Percentiles rank a stretch among this genome's conserved stretches.
phyloP scores from a whole-genome alignment of 1,284 basidiomycete genomes.

The Sphaerobolus stellatus region DNA sequence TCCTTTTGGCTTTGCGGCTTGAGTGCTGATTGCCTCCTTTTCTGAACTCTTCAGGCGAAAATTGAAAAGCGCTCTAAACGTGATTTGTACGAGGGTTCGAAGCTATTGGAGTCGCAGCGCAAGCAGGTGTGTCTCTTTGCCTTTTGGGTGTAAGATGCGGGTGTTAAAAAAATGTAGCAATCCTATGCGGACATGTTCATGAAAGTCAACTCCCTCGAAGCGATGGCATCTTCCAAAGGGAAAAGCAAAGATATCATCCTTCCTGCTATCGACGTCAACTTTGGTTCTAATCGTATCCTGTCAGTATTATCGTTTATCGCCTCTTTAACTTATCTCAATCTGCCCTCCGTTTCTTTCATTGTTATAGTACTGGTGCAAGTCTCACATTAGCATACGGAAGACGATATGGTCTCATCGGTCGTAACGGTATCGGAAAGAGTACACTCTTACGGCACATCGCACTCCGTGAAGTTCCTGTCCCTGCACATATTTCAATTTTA shows the following conservation, averaged over 20 bases:
- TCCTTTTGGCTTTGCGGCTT: neutral
- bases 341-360: conserved; percentile 5
- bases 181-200: conserved; percentile 98
- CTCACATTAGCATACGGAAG: conserved; percentile 88
- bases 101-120: conserved; percentile 88
- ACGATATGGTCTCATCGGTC: conserved; percentile 83
- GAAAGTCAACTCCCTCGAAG: conserved; percentile 96
- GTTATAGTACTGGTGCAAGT: conserved; percentile 69
- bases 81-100: conserved; percentile 94
- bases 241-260: conserved; percentile 98
- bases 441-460: conserved; percentile 96
- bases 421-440: conserved; percentile 96
- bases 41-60: conserved; percentile 74
- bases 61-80: conserved; percentile 90
- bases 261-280: conserved; percentile 93
- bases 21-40: too few species aligned
- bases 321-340: conserved; percentile 12
- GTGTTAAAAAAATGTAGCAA: conserved; percentile 53
- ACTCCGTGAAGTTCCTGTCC: conserved; percentile 91
- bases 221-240: conserved; percentile 76
- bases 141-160: neutral
- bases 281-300: conserved; percentile 92
- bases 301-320: too few species aligned
- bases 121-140: conserved; percentile 64
- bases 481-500: conserved; percentile 91